Evolutionary conservation across 495 filamentous ascomycete genomes (phyloP), one percentile per base, ranked within the genome.

Genomic region (Penicillium paxilli): DNA sequence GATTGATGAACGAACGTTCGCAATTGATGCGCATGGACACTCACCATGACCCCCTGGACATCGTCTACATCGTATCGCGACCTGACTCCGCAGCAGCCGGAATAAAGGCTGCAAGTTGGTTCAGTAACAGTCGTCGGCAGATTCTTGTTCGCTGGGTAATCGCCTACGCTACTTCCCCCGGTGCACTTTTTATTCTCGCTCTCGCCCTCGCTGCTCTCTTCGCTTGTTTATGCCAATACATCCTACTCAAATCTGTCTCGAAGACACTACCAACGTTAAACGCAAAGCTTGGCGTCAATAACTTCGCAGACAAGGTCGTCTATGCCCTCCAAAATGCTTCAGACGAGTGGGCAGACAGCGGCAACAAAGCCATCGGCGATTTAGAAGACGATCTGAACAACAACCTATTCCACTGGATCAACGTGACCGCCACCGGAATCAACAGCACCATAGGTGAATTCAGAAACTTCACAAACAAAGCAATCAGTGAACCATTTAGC

Each of bases 381-480:
- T 83, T 87, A 21, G 88, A 89, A 70, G 67, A 67, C 20, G 82
- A 89, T 20, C 81, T 98, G 65, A 98, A 98, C 72, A 52, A 83
- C 21, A 83, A 97, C 42, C 69, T 98, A 38, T 85, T 97, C 54
- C 88, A 91, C 53, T 96, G 92, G 89, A 90, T 96, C 24, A 88
- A 85, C 38, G 91, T 84, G 30, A 88, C 85, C 10, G 96, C 93
- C 0, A 72, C 69, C 4, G 88, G 89, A 0, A 75, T 97, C 44
- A 98, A 98, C 67, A 65, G 87, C 53, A 98, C 94, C 0, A 83
- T 98, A 21, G 93, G 90, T 57, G 76, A 79, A 12, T 91, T 97
- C 66, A 83, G 92, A 50, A 76, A 88, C 25, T 79, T 87, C 49
- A 91, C 91, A 67, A 83, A 79, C 52, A 73, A 80, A 25, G 83